Conservation (phyloP, 1,284 basidiomycete species). For the Fomitiporia mediterranea region DNA sequence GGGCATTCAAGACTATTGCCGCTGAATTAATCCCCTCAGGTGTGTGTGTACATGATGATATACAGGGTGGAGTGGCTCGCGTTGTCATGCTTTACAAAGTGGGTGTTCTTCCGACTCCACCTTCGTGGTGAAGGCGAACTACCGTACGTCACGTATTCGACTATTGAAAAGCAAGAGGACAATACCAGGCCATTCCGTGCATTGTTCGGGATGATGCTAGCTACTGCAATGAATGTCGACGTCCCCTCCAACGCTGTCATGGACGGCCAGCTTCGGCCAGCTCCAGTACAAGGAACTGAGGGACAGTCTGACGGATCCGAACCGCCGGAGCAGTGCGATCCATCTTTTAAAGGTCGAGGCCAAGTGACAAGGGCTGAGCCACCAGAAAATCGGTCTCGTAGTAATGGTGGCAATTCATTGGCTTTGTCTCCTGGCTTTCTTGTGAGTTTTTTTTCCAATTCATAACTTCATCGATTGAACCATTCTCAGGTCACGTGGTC, state of each 20-base stretch:
- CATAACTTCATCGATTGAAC: not conserved
- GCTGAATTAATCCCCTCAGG: not conserved
- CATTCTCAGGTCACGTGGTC: not conserved
- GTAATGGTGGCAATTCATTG: too few relatives aligned
- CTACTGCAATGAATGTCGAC: not conserved
- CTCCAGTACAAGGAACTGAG: too few relatives aligned
- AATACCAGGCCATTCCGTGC: conserved; percentile 2
- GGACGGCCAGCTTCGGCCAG: too few relatives aligned
- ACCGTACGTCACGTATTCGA: not conserved
- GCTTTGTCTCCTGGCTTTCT: not conserved
- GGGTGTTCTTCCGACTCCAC: not conserved
- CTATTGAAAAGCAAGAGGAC: not conserved
- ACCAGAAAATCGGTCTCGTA: too few relatives aligned
- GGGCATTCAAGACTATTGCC: not conserved
- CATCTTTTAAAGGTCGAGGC: too few relatives aligned
- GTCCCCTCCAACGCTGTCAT: not conserved
- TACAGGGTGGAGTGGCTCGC: not conserved
- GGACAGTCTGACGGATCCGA: too few relatives aligned
- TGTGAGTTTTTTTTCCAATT: not conserved
- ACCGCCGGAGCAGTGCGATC: too few relatives aligned
- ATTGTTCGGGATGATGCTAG: not conserved
- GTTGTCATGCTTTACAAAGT: not conserved
- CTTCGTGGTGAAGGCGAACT: not conserved
- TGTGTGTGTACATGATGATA: not conserved
- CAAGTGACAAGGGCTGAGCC: too few relatives aligned